phyloP scores from a whole-genome alignment of 768 basidiomycete genomes.

The Tephrocybe sp. region DNA sequence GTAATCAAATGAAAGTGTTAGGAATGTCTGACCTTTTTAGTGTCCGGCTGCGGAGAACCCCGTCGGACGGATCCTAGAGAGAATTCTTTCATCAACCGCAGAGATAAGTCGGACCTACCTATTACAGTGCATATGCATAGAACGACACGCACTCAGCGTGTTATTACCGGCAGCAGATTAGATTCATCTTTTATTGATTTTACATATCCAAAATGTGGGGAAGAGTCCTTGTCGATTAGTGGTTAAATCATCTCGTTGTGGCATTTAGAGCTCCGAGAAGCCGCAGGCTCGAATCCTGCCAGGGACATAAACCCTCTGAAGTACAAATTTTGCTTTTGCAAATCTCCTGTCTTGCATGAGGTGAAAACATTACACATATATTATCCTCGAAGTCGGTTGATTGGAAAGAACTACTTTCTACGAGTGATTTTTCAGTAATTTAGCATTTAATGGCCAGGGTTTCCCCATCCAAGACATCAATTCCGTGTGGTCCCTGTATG shows the following conservation, averaged over 20 bases:
- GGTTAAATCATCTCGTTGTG: slow-evolving; percentile 26
- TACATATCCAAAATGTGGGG: not conserved
- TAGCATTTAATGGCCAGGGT: slow-evolving; percentile 51
- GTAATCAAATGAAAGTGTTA: not conserved
- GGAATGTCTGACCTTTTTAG: slow-evolving; percentile 4
- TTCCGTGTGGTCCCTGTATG: slow-evolving; percentile 59
- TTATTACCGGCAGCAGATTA: not conserved
- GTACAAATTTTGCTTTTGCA: not conserved
- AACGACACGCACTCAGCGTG: no score
- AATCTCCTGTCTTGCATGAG: no score
- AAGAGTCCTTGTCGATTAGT: slow-evolving; percentile 21
- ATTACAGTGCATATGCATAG: not conserved
- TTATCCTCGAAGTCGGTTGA: no score
- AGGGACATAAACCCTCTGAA: slow-evolving; percentile 12
- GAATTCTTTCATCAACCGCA: no score
- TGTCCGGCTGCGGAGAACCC: not conserved
- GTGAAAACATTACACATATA: no score
- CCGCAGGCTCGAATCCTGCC: no score
- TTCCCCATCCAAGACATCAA: slow-evolving; percentile 65
- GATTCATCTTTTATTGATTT: not conserved
- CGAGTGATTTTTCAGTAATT: slow-evolving; percentile 28
- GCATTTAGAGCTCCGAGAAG: slow-evolving; percentile 18
- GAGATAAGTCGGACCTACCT: not conserved
- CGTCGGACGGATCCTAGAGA: slow-evolving; percentile 4
- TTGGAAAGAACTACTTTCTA: not conserved